These are phyloP conservation scores for Basipetospora chlamydospora DNA, from an alignment of 2,329 filamentous ascomycete genomes.

Conservation along the genomic window DNA sequence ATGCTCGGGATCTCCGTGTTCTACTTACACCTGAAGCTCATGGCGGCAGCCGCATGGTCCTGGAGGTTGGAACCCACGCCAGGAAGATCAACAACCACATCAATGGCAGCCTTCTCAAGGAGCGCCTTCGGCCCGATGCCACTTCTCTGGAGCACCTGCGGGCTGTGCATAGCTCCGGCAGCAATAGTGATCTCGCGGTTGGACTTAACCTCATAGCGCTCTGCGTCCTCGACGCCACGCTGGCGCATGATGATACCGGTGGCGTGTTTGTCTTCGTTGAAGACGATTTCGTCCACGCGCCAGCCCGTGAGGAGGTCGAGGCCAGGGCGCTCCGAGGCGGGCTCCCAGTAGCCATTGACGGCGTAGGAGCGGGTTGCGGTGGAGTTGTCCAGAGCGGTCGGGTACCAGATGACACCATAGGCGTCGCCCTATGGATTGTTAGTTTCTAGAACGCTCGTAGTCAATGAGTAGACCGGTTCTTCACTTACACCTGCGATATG, in stretches of 20 bases:
- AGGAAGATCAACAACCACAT: constrained; percentile 28
- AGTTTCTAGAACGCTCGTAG: not conserved
- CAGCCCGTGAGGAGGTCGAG: constrained; percentile 19
- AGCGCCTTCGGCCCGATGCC: constrained; percentile 29
- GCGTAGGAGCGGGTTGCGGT: constrained; percentile 6
- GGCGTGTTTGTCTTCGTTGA: constrained; percentile 19
- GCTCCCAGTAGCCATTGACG: constrained; percentile 6
- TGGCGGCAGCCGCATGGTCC: constrained; percentile 24
- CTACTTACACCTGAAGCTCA: constrained; percentile 1
- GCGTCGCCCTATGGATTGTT: constrained; percentile 1
- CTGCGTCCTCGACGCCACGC: constrained; percentile 5
- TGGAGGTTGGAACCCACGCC: constrained; percentile 40
- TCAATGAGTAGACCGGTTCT: not conserved
- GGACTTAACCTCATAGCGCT: constrained; percentile 13
- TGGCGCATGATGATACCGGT: not conserved
- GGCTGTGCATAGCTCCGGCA: constrained; percentile 37
- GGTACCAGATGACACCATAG: constrained; percentile 6
- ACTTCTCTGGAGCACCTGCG: constrained; percentile 37
- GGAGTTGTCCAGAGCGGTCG: constrained; percentile 4
- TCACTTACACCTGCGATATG: constrained; percentile 1
- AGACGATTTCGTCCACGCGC: constrained; percentile 22
- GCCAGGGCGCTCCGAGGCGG: constrained; percentile 1
- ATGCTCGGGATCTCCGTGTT: no score
- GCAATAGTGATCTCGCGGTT: constrained; percentile 32
- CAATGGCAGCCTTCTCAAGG: constrained; percentile 30